Evolutionary conservation across 2,329 filamentous ascomycete species (phyloP).

Genomic region (Microcera coccophila): DNA sequence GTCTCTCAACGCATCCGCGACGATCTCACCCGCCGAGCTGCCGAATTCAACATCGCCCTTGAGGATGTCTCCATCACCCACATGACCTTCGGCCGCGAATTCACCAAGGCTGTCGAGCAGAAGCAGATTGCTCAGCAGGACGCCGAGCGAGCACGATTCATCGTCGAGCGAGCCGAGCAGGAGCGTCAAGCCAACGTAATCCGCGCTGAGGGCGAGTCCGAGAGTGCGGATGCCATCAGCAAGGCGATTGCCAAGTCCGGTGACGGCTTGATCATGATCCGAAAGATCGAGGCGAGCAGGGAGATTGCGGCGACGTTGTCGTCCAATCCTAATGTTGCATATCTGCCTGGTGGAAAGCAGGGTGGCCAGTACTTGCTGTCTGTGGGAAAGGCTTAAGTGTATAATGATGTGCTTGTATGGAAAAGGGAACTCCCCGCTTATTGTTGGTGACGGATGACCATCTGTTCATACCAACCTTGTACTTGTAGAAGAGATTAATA

Average conservation of each 20-base stretch:
- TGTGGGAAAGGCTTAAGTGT: constrained; percentile 41
- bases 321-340: constrained; percentile 90
- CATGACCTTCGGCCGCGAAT: constrained; percentile 99
- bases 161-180: constrained; percentile 98
- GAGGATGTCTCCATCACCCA: constrained; percentile 99
- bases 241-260: constrained; percentile 90
- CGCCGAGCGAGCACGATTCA: constrained; percentile 93
- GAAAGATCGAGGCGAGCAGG: constrained; percentile 93
- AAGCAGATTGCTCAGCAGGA: constrained; percentile 99
- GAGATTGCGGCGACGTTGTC: constrained; percentile 92
- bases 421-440: constrained; percentile 35
- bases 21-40: constrained; percentile 86
- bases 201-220: constrained; percentile 93
- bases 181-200: constrained; percentile 98
- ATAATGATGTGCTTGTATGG: constrained; percentile 11
- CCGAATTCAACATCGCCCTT: constrained; percentile 98
- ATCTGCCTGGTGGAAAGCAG: constrained; percentile 75
- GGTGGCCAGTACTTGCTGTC: constrained; percentile 53
- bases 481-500: constrained; percentile 32
- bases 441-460: constrained; percentile 27
- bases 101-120: constrained; percentile 97
- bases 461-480: constrained; percentile 32
- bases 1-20: constrained; percentile 90
- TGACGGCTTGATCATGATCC: constrained; percentile 90
- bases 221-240: constrained; percentile 91